Evolutionary conservation across 116 monocot species (phyloP), one percentile per base, ranked within the genome.

Genomic region (Papilionanthe hybrid): DNA sequence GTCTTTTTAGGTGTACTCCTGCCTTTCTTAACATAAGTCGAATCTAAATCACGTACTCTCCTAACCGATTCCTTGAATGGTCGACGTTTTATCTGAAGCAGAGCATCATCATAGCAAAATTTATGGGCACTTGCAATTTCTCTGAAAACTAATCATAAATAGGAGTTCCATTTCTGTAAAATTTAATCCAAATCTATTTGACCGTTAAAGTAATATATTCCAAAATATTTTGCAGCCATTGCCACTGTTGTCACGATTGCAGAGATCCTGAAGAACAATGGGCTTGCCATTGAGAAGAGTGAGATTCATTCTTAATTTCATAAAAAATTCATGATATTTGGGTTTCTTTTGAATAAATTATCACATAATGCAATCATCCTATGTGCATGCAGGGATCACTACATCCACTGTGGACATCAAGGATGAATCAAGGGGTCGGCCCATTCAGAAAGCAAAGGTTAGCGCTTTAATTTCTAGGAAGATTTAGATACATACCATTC

Each of bases 381-480:
- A 18, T 28, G 65, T 37, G 12, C 71, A 13, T 25, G 43, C 79
- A 86, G 86, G 82, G 86, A 86, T 86, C 71, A 82, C 44, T 42
- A 86, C 86, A 56, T 86, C 86, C 20, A 86, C 82, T 12, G 82
- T 86, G 9, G 86, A 86, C 75, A 86, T 86, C 75, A 86, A 81
- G 68, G 86, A 86, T 41, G 82, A 86, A 49, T 86, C 82, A 9
- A 86, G 82, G 56, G 82, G 79, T 0, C 82, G 82, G 15, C 79
- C 86, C 32, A 79, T 86, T 37, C 86, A 86, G 43, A 86, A 86
- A 53, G 86, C 86, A n/a, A 86, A 86, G 86, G 86, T 86, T n/a
- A 20, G n/a, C 6, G 3, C 75, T 27, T 27, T 9, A 12, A 75
- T 20, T 43, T 72, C 19, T 1, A 5, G 7, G 18, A 15, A 72